Evolutionary conservation across 768 basidiomycete genomes (phyloP).

Genomic region (Ramaria sp.): DNA sequence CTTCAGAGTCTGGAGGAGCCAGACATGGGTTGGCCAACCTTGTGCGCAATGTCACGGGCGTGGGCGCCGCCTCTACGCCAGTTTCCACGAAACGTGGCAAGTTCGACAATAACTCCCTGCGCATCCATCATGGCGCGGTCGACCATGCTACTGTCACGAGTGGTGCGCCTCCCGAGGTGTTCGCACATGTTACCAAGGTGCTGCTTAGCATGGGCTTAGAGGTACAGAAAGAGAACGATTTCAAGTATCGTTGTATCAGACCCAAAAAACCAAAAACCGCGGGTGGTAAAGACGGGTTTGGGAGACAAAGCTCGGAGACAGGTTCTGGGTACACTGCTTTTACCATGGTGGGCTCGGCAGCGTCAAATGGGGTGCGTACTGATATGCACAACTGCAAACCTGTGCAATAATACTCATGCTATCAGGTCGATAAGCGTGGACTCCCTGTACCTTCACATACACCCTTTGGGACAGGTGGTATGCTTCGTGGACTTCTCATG

Average conservation of each 20-base stretch:
- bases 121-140: constrained; percentile 86
- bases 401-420: neutral
- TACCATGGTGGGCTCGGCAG: constrained; percentile 71
- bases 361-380: constrained; percentile 70
- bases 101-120: constrained; percentile 28
- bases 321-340: constrained; percentile 55
- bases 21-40: constrained; percentile 27
- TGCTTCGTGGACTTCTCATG: constrained; percentile 83
- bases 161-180: constrained; percentile 74
- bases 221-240: constrained; percentile 80
- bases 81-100: neutral
- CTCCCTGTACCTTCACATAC: constrained; percentile 74
- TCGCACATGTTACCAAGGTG: constrained; percentile 72
- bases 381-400: neutral
- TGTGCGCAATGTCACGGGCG: constrained; percentile 12
- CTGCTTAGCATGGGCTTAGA: constrained; percentile 87
- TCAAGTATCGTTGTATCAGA: constrained; percentile 79
- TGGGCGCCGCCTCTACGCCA: neutral
- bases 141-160: constrained; percentile 86
- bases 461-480: constrained; percentile 57
- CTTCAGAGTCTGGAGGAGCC: constrained; percentile 28
- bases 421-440: constrained; percentile 81
- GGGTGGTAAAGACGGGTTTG: constrained; percentile 32
- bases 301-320: constrained; percentile 27
- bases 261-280: constrained; percentile 54